Percentiles rank a stretch among this genome's conserved stretches.
Evolutionary conservation across 108 stramenopile species (phyloP).

Genomic region (Nannochloropsis oceanica): DNA sequence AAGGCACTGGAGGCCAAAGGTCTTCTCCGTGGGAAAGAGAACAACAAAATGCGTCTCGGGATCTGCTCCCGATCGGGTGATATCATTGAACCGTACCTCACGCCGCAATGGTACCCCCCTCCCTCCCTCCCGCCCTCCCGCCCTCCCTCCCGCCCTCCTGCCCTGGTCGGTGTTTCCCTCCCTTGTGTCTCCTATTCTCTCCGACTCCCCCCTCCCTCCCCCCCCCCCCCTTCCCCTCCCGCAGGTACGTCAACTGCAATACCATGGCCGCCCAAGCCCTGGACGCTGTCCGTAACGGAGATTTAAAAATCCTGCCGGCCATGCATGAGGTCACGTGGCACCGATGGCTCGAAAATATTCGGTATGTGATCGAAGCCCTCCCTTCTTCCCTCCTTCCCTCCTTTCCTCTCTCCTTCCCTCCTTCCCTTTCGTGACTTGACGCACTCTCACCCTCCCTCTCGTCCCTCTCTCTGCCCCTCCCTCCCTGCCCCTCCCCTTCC

Average conservation of each 20-base stretch:
- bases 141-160: neutral
- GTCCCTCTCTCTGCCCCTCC: too few relatives aligned
- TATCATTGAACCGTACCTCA: constrained; percentile 96
- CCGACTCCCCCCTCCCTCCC: neutral
- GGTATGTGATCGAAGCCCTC: constrained; percentile 57
- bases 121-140: neutral
- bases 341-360: constrained; percentile 92
- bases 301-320: constrained; percentile 75
- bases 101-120: constrained; percentile 85
- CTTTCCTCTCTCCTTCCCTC: neutral
- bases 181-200: neutral
- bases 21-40: constrained; percentile 76
- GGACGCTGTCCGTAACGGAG: constrained; percentile 83
- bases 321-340: constrained; percentile 87
- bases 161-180: neutral
- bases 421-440: neutral
- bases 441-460: neutral
- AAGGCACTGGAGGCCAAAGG: constrained; percentile 82
- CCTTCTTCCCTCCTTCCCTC: neutral
- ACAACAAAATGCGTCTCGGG: constrained; percentile 90
- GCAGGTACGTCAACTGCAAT: constrained; percentile 68
- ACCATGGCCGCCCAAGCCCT: constrained; percentile 80
- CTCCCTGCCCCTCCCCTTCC: neutral
- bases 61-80: constrained; percentile 92
- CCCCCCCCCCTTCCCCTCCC: neutral